Base-by-base conservation (phyloP, 179 eudicot genomes). In the Kewa caespitosa region DNA sequence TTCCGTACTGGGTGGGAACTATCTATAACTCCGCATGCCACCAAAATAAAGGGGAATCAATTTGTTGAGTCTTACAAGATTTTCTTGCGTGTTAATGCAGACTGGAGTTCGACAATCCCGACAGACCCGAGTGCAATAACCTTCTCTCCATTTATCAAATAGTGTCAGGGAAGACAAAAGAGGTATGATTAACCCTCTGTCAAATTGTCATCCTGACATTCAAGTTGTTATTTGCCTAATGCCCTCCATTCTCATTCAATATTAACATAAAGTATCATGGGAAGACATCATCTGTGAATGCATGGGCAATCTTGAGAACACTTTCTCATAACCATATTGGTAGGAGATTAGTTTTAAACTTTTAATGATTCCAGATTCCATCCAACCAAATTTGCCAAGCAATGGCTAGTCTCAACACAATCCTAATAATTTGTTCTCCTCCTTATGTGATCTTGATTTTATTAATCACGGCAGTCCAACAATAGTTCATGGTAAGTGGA, bases 111-210 rank as follows among this genome's bases (percentile, higher is more conserved):
- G 97, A 86, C 87, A 91, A 91, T 84, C 88, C 92, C 39, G 90
- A 91, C 55, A 90, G 98, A 81, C 97, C 98, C 65, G 98, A 94
- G 82, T 92, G 97, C 86, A 91, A 91, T 85, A 93, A 95, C 73
- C 97, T 95, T 77, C 95, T 95, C 43, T 86, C 93, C 38, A 71
- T 95, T 41, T 95, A 91, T 89, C 99, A 95, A 80, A 89, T 95
- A 68, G 82, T 95, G 72, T 86, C 95, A 18, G 93, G 93, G 78
- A 93, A 82, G 90, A 91, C 88, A 74, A 95, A 93, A 74, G 93
- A 91, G 97, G 97, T 95, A 76, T 73, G 52, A 34, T 36, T 54
- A 52, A 50, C 32, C 17, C 14, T 64, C 31, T 14, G 12, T 61
- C 32, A 38, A 46, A 69, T 39, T 48, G 15, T 59, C 18, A 36